Evolutionary conservation across 306 rosid genomes (phyloP).

Genomic region (Dalbergia cultrata): DNA sequence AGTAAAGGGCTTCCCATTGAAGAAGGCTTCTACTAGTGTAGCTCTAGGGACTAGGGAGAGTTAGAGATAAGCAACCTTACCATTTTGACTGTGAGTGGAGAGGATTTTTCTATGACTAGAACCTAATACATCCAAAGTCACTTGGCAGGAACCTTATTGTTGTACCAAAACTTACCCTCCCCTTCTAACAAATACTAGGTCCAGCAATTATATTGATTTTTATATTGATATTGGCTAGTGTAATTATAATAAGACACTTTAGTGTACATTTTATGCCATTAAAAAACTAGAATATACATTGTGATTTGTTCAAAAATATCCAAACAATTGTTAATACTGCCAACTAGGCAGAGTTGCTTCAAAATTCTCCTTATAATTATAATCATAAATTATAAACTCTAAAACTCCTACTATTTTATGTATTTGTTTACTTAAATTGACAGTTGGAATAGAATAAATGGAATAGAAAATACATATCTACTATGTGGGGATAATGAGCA

Average conservation of each 20-base stretch:
- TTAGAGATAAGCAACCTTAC: not conserved
- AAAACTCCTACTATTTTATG: not conserved
- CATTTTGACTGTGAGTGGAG: not conserved
- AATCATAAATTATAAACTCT: not conserved
- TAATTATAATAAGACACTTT: not conserved
- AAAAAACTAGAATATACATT: not conserved
- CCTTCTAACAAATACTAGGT: not conserved
- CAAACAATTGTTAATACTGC: constrained; percentile 5
- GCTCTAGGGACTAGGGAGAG: not conserved
- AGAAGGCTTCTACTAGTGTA: not conserved
- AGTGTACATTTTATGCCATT: constrained; percentile 1
- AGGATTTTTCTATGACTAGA: constrained; percentile 10
- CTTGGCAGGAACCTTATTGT: not conserved
- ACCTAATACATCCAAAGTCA: constrained; percentile 4
- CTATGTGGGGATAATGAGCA: not conserved
- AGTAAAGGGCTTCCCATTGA: not conserved
- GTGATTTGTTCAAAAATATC: not conserved
- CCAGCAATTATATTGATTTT: not conserved
- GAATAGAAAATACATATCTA: constrained; percentile 19
- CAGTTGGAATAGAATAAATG: constrained; percentile 1
- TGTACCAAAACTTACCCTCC: constrained; percentile 6
- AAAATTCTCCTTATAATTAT: not conserved
- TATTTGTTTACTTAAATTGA: constrained; percentile 12
- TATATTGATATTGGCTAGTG: constrained; percentile 12
- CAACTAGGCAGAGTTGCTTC: not conserved